Conservation (phyloP, 1,284 basidiomycete genomes). For the Wallemia mellicola region DNA sequence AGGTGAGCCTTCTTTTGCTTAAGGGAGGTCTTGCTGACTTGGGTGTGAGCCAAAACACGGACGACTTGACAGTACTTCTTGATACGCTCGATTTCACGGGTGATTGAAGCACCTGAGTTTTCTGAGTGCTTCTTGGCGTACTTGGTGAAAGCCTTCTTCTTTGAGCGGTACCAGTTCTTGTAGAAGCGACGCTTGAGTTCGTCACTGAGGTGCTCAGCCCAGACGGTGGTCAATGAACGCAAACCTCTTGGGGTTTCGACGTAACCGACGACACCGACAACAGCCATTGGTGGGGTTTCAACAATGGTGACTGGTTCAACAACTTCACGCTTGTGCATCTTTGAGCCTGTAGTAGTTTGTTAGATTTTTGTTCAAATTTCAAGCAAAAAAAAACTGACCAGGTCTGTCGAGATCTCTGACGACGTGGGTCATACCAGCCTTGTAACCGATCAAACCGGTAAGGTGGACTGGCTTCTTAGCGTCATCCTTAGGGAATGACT, state of each 20-base stretch:
- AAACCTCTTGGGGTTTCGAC: constrained; percentile 98
- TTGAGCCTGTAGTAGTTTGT: constrained; percentile 17
- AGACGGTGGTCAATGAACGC: constrained; percentile 41
- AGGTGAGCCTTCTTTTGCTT: constrained; percentile 99
- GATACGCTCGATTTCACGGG: constrained; percentile 94
- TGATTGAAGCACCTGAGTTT: constrained; percentile 66
- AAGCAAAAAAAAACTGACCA: constrained; percentile 34
- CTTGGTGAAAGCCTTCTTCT: constrained; percentile 64
- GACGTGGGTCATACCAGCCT: constrained; percentile 99
- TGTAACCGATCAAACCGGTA: constrained; percentile 96
- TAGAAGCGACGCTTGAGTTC: constrained; percentile 64
- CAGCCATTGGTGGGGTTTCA: constrained; percentile 90
- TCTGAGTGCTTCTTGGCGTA: constrained; percentile 99
- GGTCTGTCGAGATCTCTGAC: constrained; percentile 98
- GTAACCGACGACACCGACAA: constrained; percentile 97
- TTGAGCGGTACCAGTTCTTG: constrained; percentile 95
- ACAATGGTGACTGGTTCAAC: constrained; percentile 91
- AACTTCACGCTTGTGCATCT: constrained; percentile 99
- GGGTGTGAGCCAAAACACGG: constrained; percentile 95
- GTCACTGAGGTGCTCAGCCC: constrained; percentile 33
- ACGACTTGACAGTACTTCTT: constrained; percentile 99
- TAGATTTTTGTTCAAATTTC: not conserved
- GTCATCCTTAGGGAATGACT: constrained; percentile 98
- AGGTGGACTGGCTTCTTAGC: constrained; percentile 97
- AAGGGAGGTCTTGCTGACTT: constrained; percentile 90